These are phyloP conservation scores for Mycena amicta DNA, from an alignment of 768 basidiomycete genomes.

Conservation along the genomic window DNA sequence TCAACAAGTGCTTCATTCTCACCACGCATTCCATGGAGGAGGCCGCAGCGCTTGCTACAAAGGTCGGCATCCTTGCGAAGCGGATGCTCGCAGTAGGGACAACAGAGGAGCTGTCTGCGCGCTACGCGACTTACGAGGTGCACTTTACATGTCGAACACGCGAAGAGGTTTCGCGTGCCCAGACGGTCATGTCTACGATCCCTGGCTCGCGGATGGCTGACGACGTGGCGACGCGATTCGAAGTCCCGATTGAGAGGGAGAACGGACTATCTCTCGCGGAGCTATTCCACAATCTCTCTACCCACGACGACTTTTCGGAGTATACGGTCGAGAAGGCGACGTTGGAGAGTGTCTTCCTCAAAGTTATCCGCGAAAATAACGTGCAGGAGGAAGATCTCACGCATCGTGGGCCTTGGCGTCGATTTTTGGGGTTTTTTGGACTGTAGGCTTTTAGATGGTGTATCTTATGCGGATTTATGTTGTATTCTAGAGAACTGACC, in stretches of 20 bases:
- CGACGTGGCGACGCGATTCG: constrained; percentile 76
- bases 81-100: constrained; percentile 74
- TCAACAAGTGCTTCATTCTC: constrained; percentile 71
- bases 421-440: neutral
- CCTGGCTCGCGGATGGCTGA: constrained; percentile 69
- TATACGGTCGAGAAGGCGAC: constrained; percentile 74
- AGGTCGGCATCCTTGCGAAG: constrained; percentile 76
- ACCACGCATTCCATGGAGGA: constrained; percentile 87
- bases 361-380: constrained; percentile 66
- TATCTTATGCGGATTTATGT: no score
- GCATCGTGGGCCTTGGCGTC: neutral
- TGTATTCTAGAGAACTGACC: no score
- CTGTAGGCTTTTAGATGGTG: no score
- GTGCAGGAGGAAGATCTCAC: constrained; percentile 48
- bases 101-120: constrained; percentile 59
- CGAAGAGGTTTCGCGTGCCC: constrained; percentile 60
- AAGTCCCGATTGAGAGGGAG: constrained; percentile 56
- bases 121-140: constrained; percentile 76
- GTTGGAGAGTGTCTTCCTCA: constrained; percentile 73
- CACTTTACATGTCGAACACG: constrained; percentile 71
- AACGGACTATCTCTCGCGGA: constrained; percentile 54
- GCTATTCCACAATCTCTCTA: constrained; percentile 59
- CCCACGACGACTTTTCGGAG: constrained; percentile 57
- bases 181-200: constrained; percentile 59
- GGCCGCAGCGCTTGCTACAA: constrained; percentile 73